Evolutionary conservation across 768 basidiomycete species (phyloP).

Genomic region (Mrakia blollopis): DNA sequence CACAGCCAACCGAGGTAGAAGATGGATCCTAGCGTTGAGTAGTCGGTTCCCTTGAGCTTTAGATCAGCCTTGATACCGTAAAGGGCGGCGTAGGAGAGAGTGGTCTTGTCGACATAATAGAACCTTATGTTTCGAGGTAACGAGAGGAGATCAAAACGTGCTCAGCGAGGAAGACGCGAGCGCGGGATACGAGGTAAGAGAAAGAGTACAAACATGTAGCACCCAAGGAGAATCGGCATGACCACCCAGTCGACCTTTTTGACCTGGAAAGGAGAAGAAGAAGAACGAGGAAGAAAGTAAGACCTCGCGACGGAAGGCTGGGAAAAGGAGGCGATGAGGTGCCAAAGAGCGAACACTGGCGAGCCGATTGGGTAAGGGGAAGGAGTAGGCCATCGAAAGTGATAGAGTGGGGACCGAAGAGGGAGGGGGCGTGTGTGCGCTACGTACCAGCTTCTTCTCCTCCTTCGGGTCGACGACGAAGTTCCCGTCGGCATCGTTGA

Average conservation of each 20-base stretch:
- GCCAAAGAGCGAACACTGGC: no score
- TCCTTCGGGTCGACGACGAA: neutral
- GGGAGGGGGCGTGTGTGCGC: neutral
- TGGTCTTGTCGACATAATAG: slow-evolving; percentile 6
- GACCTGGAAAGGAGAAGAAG: neutral
- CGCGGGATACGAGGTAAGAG: slow-evolving; percentile 33
- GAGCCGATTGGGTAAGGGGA: neutral
- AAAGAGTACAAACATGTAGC: slow-evolving; percentile 34
- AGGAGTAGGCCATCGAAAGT: neutral
- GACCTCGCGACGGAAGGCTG: no score
- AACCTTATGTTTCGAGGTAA: no score
- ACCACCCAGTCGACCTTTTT: slow-evolving; percentile 38
- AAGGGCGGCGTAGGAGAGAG: slow-evolving; percentile 34
- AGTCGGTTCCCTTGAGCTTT: slow-evolving; percentile 43
- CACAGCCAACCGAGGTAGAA: slow-evolving; percentile 48
- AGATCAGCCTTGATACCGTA: slow-evolving; percentile 45
- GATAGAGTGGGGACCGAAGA: neutral
- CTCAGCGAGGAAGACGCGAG: neutral
- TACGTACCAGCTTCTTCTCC: neutral
- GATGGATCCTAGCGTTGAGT: slow-evolving; percentile 42
- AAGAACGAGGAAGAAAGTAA: neutral
- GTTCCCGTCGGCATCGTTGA: neutral
- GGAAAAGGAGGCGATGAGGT: no score
- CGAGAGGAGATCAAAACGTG: neutral
- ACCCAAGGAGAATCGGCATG: slow-evolving; percentile 37